Base-by-base conservation (phyloP, 768 basidiomycete genomes). In the Suillus lakei region DNA sequence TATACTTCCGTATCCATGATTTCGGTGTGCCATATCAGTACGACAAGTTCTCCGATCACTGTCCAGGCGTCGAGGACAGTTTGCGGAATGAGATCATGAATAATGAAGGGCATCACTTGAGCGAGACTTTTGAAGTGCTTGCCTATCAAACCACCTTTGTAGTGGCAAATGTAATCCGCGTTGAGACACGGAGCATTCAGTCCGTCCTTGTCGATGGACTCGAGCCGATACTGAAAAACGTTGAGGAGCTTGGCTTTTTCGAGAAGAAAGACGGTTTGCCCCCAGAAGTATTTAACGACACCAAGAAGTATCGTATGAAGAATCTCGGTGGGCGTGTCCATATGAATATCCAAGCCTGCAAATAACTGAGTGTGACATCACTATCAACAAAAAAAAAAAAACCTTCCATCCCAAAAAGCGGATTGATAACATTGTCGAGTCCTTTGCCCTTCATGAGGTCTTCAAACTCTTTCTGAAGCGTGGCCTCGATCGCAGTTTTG, bases 21-120 rank as follows among this genome's bases (percentile, higher is more conserved):
- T 65, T 77, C 74, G 0, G 76, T 74, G 10, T 81, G 67, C 84
- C 84, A 85, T 0, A 85, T 68, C 0, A 84, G 71, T 0, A 81
- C 77, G 0, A 73, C 55, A 0, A 84, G 73, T 12, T 75, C 71
- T 0, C 80, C 79, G 13, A 79, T 68, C 0, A n/a, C n/a, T n/a
- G n/a, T n/a, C n/a, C n/a, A n/a, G n/a, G n/a, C n/a, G n/a, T n/a
- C n/a, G n/a, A n/a, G 78, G 70, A 16, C 70, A 5, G 6, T 39
- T 0, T 38, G 4, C 8, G 72, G 67, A 0, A 77, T 70, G 5
- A 84, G 71, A 28, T 80, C 75, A n/a, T 81, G 72, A 0, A 79
- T 62, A 0, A 74, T 58, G 46, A 69, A 73, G 0, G 74, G 69
- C 64, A 75, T 79, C 0, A 76, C 70, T 48, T 80, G 78, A 0